Percentiles rank a stretch among this genome's conserved stretches.
Evolutionary conservation across 495 filamentous ascomycete species (phyloP).

Genomic region (Aspergillus mulundensis): DNA sequence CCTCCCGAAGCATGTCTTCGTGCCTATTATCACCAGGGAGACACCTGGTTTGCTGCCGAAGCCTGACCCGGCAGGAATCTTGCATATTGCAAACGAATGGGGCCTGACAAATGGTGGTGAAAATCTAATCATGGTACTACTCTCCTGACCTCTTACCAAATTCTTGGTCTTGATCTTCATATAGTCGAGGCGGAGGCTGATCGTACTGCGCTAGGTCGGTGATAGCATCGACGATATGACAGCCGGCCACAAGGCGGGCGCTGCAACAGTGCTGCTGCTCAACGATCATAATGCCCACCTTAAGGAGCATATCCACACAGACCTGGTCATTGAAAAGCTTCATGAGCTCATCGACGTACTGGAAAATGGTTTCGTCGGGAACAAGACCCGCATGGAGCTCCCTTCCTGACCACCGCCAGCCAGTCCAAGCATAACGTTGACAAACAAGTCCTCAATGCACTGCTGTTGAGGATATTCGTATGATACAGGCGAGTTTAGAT

Average conservation of each 20-base stretch:
- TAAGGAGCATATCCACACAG: constrained; percentile 72
- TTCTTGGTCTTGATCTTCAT: neutral
- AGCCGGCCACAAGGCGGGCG: constrained; percentile 76
- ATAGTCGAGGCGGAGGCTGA: neutral
- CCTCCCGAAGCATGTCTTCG: constrained; percentile 61
- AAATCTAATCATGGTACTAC: constrained; percentile 53
- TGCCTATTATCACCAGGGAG: constrained; percentile 85
- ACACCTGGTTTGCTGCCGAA: constrained; percentile 65
- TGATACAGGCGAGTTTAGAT: neutral
- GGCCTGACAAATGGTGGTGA: constrained; percentile 50
- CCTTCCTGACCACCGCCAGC: constrained; percentile 3
- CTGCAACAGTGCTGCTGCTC: constrained; percentile 81
- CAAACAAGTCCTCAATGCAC: neutral
- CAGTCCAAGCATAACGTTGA: neutral
- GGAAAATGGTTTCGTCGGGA: constrained; percentile 57
- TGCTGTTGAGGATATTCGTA: neutral
- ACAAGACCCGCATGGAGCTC: constrained; percentile 19
- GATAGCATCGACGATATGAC: constrained; percentile 95
- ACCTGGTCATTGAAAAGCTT: constrained; percentile 59
- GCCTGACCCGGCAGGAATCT: constrained; percentile 80
- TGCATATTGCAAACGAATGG: constrained; percentile 79
- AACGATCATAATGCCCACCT: constrained; percentile 76
- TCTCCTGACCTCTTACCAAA: neutral
- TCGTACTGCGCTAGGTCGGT: constrained; percentile 53
- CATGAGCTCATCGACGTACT: constrained; percentile 70